Evolutionary conservation across 2,329 filamentous ascomycete species (phyloP), one percentile per base, ranked within the genome.

Genomic region (Domatiomyces catenatus): DNA sequence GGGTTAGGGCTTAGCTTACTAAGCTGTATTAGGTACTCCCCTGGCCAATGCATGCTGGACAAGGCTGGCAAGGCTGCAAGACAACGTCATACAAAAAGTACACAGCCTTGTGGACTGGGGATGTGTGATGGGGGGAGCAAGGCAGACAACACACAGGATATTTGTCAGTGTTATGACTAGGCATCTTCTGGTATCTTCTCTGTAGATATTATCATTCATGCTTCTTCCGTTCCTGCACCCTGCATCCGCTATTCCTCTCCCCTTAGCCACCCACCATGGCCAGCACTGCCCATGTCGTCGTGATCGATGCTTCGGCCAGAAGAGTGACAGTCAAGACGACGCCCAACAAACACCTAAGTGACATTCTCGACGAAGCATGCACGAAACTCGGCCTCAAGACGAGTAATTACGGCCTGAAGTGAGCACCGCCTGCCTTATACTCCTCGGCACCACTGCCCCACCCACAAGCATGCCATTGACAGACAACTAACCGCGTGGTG

Each of bases 331-430:
- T 98, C 67, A 94, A 94, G 67, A 89, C 92, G 50, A 83, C 76
- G 0, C 87, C 88, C 0, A 76, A 76, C 50, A 94, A 83, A 56
- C 84, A 86, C 60, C 71, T 98, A 59, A 83, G 83, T 52, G 89
- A 95, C 63, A 77, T 98, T 1, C 74, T 94, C 17, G 79, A 86
- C 54, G 84, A 96, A 67, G 90, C 90, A 45, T 96, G 90, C 66
- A 74, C 74, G 59, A 94, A 90, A 70, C 77, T 94, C 59, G 81
- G 80, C 53, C 69, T 90, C 28, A 73, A 80, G 52, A 73, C 83
- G 28, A 81, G 82, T 57, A 83, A 84, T 55, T 92, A 85, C 68
- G 77, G 83, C 19, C 70, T 98, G 52, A 96, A 93, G 84, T 90
- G 70, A 61, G 70, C 64, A 24, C n/a, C n/a, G n/a, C n/a, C n/a